These are phyloP conservation scores for Coleophoma cylindrospora DNA, from an alignment of 2,329 filamentous ascomycete genomes.

Conservation along the genomic window DNA sequence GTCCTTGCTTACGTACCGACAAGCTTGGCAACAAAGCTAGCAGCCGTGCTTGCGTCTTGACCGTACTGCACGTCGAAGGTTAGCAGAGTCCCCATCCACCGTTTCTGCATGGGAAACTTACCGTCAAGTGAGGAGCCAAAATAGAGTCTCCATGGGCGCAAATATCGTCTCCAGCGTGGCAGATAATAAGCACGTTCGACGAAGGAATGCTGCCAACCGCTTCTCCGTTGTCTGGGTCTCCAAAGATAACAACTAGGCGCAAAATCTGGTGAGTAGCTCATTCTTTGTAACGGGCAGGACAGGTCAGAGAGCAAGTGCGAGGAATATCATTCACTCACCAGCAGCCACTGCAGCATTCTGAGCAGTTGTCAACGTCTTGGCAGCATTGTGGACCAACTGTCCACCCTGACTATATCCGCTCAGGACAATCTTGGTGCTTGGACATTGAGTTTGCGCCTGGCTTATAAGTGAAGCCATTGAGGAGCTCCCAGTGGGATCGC, in stretches of 20 bases:
- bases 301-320: not conserved
- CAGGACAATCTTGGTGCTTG: constrained; percentile 18
- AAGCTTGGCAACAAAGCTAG: too few species aligned
- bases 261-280: not conserved
- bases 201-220: constrained; percentile 13
- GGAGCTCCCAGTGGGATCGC: constrained; percentile 36
- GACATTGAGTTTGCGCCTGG: constrained; percentile 10
- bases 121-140: constrained; percentile 12
- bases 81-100: too few species aligned
- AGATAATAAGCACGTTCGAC: constrained; percentile 16
- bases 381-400: constrained; percentile 22
- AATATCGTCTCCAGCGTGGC: constrained; percentile 17
- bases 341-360: constrained; percentile 10
- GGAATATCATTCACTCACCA: not conserved
- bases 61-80: too few species aligned
- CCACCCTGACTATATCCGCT: constrained; percentile 6
- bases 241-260: constrained; percentile 18
- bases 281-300: not conserved
- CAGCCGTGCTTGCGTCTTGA: too few species aligned
- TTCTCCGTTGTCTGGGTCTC: constrained; percentile 19
- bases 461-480: constrained; percentile 26
- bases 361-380: constrained; percentile 7
- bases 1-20: too few species aligned
- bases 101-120: not conserved
- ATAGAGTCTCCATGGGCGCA: constrained; percentile 10